These are phyloP conservation scores for Strobilomyces echinocephalus DNA, from an alignment of 768 basidiomycete species.

Conservation along the genomic window DNA sequence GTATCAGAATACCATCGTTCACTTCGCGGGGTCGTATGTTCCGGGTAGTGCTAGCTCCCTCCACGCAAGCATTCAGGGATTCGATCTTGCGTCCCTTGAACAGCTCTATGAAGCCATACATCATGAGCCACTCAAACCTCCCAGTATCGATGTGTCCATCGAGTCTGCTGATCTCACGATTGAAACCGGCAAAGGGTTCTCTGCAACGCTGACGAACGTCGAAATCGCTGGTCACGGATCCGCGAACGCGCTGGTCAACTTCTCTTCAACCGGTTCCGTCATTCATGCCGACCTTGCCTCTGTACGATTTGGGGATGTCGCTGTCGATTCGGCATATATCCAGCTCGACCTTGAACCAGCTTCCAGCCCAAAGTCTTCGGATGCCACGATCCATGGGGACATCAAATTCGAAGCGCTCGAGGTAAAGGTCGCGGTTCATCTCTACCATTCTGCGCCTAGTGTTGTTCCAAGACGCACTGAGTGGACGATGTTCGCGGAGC, in stretches of 20 bases:
- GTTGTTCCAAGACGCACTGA: conserved; percentile 2
- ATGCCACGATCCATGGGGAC: conserved; percentile 1
- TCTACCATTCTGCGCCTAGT: conserved; percentile 1
- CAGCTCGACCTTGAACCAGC: conserved; percentile 4
- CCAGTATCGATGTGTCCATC: conserved; percentile 2
- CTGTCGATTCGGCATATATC: background rate
- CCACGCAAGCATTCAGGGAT: background rate
- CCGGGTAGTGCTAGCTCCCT: background rate
- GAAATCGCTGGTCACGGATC: conserved; percentile 1
- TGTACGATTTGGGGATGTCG: background rate
- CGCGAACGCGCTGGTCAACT: background rate
- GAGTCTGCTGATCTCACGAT: conserved; percentile 2
- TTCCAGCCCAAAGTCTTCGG: background rate
- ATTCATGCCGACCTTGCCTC: conserved; percentile 1
- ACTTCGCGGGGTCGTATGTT: background rate
- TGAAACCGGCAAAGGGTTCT: background rate
- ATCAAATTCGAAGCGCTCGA: conserved; percentile 1
- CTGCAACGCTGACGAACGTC: background rate
- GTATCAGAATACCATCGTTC: background rate
- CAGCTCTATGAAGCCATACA: background rate
- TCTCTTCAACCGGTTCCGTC: conserved; percentile 1
- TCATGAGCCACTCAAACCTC: background rate
- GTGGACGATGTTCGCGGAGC: conserved; percentile 1
- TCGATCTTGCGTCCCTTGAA: background rate
- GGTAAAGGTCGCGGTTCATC: background rate